Conservation (phyloP, 306 rosid species). For the Malus sylvestris region DNA sequence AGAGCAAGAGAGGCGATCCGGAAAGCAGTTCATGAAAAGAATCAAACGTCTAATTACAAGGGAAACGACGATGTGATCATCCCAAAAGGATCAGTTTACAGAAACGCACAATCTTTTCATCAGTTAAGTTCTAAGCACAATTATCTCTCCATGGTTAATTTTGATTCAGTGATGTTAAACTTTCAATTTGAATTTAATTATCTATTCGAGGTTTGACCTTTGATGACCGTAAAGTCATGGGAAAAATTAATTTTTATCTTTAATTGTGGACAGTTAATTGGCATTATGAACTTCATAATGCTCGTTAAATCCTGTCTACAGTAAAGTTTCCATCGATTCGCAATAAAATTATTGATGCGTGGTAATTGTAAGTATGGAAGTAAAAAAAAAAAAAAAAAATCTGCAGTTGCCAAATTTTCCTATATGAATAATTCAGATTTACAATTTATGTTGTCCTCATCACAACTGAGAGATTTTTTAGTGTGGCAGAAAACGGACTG, state of each 20-base stretch:
- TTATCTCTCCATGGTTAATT: neutral
- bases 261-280: neutral
- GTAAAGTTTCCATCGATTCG: neutral
- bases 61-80: slow-evolving; percentile 25
- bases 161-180: neutral
- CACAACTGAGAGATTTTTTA: no score
- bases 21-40: slow-evolving; percentile 21
- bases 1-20: slow-evolving; percentile 48
- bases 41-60: slow-evolving; percentile 33
- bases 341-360: neutral
- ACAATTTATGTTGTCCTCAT: neutral
- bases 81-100: slow-evolving; percentile 56
- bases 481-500: no score
- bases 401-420: neutral
- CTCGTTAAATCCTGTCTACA: no score
- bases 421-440: neutral
- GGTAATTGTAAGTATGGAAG: neutral
- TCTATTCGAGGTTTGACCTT: neutral
- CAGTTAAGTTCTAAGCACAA: slow-evolving; percentile 16
- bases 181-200: neutral
- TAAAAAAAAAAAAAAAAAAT: neutral
- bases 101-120: slow-evolving; percentile 31
- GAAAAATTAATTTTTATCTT: neutral
- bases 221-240: neutral
- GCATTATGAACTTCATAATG: neutral